These are phyloP conservation scores for Pouteria campechiana DNA, from an alignment of 179 eudicot species.

Conservation along the genomic window DNA sequence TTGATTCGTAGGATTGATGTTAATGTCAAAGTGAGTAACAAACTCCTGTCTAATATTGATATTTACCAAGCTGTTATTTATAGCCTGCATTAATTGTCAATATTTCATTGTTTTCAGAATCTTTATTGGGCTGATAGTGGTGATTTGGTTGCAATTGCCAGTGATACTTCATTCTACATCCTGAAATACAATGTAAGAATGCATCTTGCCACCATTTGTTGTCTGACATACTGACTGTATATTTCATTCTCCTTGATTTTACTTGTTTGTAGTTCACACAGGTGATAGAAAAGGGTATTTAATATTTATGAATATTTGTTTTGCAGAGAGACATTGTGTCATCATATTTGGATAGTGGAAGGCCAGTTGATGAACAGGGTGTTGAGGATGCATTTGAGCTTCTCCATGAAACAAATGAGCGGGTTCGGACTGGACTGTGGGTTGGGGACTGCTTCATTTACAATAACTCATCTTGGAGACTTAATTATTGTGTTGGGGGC, in stretches of 20 bases:
- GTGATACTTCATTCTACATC: constrained; percentile 92
- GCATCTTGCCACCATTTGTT: background rate
- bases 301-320: no score
- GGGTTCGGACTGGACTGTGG: constrained; percentile 96
- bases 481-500: constrained; percentile 97
- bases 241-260: no score
- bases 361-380: constrained; percentile 74
- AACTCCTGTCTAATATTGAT: background rate
- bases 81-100: background rate
- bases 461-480: constrained; percentile 89
- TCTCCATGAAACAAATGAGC: constrained; percentile 87
- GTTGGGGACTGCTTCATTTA: constrained; percentile 98
- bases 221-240: no score
- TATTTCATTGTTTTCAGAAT: constrained; percentile 41
- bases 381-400: constrained; percentile 96
- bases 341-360: constrained; percentile 77
- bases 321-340: constrained; percentile 89
- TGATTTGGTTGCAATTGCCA: constrained; percentile 90
- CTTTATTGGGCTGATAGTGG: constrained; percentile 99
- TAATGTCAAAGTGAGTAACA: constrained; percentile 62
- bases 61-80: background rate
- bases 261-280: no score
- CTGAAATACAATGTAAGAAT: constrained; percentile 80
- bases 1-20: constrained; percentile 88
- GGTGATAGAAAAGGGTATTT: no score